Evolutionary conservation across 1,284 basidiomycete species (phyloP).

Genomic region (Cutaneotrichosporon daszewskae): DNA sequence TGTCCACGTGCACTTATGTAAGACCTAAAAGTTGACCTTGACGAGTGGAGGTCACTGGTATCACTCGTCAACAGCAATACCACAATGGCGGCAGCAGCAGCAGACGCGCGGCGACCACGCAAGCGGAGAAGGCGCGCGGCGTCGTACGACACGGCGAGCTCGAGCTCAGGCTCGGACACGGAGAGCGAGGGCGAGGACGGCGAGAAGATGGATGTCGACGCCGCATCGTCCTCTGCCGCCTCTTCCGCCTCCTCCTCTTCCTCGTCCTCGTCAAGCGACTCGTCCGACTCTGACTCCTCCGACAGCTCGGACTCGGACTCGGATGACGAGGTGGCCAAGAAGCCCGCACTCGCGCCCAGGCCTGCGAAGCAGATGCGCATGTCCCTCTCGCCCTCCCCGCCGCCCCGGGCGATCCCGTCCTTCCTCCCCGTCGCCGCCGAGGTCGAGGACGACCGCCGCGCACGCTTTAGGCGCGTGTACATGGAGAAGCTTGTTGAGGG

Average conservation of each 20-base stretch:
- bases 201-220: constrained; percentile 25
- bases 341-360: constrained; percentile 3
- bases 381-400: constrained; percentile 19
- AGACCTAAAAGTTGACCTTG: constrained; percentile 9
- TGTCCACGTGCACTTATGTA: constrained; percentile 5
- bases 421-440: constrained; percentile 14
- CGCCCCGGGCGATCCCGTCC: constrained; percentile 17
- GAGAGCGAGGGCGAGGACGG: constrained; percentile 14
- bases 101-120: constrained; percentile 15
- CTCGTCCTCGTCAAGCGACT: constrained; percentile 14
- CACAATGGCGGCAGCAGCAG: constrained; percentile 15
- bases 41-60: neutral
- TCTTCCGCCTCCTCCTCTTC: constrained; percentile 20
- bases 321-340: constrained; percentile 11
- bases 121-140: constrained; percentile 36
- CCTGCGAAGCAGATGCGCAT: neutral
- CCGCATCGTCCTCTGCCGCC: constrained; percentile 19
- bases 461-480: constrained; percentile 41
- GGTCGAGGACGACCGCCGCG: constrained; percentile 33
- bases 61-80: constrained; percentile 4
- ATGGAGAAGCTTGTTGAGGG: constrained; percentile 47
- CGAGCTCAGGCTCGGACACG: constrained; percentile 21
- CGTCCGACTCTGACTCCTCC: constrained; percentile 14
- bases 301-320: constrained; percentile 28
- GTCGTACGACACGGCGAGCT: constrained; percentile 29